phyloP scores from a whole-genome alignment of 2,329 filamentous ascomycete species.

The Metarhizium humberi region DNA sequence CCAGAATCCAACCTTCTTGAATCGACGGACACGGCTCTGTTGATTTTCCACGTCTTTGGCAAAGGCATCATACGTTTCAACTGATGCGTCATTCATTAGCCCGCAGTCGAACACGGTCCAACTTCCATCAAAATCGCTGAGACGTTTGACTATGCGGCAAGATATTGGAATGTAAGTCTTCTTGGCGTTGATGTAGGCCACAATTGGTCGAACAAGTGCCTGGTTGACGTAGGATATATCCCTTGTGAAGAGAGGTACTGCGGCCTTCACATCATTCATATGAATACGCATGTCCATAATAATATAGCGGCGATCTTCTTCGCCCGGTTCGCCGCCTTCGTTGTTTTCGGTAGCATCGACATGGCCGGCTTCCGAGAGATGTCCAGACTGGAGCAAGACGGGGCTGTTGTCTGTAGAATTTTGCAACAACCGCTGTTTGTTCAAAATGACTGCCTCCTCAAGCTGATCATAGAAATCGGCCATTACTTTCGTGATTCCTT shows the following conservation, averaged over 20 bases:
- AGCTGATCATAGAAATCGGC: constrained; percentile 95
- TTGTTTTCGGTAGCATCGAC: constrained; percentile 4
- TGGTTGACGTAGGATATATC: constrained; percentile 95
- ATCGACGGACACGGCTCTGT: constrained; percentile 71
- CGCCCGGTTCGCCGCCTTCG: constrained; percentile 12
- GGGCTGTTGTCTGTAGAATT: constrained; percentile 26
- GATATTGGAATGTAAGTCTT: constrained; percentile 92
- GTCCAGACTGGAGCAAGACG: constrained; percentile 20
- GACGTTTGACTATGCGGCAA: constrained; percentile 86
- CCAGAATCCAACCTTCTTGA: constrained; percentile 97
- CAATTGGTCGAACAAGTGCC: constrained; percentile 87
- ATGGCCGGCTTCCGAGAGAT: constrained; percentile 20
- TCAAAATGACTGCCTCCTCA: constrained; percentile 81
- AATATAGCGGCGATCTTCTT: constrained; percentile 66
- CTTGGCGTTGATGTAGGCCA: constrained; percentile 95
- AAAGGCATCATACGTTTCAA: constrained; percentile 92
- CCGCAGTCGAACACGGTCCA: constrained; percentile 94
- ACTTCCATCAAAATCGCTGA: constrained; percentile 83
- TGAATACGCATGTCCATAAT: constrained; percentile 94
- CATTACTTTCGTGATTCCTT: constrained; percentile 87
- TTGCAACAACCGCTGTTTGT: constrained; percentile 55
- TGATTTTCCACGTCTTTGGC: constrained; percentile 84
- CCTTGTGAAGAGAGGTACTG: constrained; percentile 83
- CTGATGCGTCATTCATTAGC: constrained; percentile 85
- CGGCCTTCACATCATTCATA: constrained; percentile 87